These are phyloP conservation scores for Begonia masoniana DNA, from an alignment of 306 rosid genomes.

Conservation along the genomic window DNA sequence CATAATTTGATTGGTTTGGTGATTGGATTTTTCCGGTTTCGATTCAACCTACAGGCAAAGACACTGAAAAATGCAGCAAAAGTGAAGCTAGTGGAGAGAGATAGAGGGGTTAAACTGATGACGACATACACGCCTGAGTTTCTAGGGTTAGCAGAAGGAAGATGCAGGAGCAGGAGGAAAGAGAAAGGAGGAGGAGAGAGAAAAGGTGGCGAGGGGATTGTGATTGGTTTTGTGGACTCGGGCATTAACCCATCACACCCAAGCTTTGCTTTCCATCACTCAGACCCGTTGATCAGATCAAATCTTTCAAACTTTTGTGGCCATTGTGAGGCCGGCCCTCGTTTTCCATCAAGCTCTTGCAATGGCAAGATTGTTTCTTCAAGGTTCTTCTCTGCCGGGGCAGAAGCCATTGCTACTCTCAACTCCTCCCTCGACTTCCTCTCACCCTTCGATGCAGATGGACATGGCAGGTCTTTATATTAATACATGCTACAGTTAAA, in stretches of 20 bases:
- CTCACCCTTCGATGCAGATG: conserved; percentile 74
- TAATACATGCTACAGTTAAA: no score
- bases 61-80: conserved; percentile 19
- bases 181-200: conserved; percentile 24
- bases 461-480: conserved; percentile 71
- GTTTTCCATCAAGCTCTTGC: conserved; percentile 41
- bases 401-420: conserved; percentile 39
- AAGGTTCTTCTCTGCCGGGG: conserved; percentile 70
- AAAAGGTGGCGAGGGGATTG: conserved; percentile 56
- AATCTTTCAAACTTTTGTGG: conserved; percentile 29
- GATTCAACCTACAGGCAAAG: conserved; percentile 11
- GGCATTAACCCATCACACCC: conserved; percentile 71
- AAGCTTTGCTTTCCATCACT: conserved; percentile 44
- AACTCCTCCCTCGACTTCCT: conserved; percentile 62
- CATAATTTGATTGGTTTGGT: no score
- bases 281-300: conserved; percentile 19
- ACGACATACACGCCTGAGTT: conserved; percentile 37
- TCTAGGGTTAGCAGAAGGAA: conserved; percentile 23
- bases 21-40: no score
- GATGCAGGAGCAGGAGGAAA: conserved; percentile 18
- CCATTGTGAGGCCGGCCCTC: conserved; percentile 50
- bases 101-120: conserved; percentile 41
- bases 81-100: conserved; percentile 33
- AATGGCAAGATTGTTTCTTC: conserved; percentile 67
- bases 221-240: conserved; percentile 67